Evolutionary conservation across 805 yeast species (phyloP).

Genomic region (Debaryomyces castellii): DNA sequence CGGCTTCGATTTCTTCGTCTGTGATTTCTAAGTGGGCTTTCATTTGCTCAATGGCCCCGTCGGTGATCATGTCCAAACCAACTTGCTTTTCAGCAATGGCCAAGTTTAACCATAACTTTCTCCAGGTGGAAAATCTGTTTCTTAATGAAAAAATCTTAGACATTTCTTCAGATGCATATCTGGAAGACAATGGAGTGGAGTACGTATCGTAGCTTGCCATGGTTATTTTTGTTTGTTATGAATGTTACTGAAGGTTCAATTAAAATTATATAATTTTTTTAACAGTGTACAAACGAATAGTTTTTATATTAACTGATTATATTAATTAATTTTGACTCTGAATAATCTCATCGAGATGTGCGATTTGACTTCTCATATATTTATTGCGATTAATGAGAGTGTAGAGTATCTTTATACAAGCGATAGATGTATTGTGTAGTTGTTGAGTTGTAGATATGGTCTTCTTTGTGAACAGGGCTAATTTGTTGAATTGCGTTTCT

Average conservation of each 20-base stretch:
- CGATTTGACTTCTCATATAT: background rate
- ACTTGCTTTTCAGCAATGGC: conserved; percentile 95
- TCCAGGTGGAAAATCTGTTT: conserved; percentile 97
- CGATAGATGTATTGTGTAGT: too few species aligned
- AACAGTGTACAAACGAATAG: background rate
- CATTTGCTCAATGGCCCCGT: conserved; percentile 91
- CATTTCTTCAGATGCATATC: conserved; percentile 99
- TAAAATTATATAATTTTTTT: background rate
- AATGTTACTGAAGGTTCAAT: background rate
- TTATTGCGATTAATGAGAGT: background rate
- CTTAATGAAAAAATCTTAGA: conserved; percentile 86
- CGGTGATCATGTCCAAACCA: conserved; percentile 81
- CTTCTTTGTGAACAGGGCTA: too few species aligned
- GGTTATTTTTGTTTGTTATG: background rate
- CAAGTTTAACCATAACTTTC: conserved; percentile 92
- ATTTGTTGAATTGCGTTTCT: too few species aligned
- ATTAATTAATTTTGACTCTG: conserved; percentile 2
- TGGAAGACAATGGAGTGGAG: conserved; percentile 89
- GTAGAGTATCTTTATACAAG: too few species aligned
- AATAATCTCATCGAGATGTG: conserved; percentile 1
- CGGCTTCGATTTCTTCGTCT: conserved; percentile 88
- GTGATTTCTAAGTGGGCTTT: conserved; percentile 73
- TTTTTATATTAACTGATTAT: background rate
- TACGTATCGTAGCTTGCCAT: conserved; percentile 67
- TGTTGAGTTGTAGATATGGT: too few species aligned